A percentile compares a stretch with the other conserved stretches of the same genome.
Evolutionary conservation across 495 filamentous ascomycete species (phyloP).

Genomic region (Annulohypoxylon nitens): DNA sequence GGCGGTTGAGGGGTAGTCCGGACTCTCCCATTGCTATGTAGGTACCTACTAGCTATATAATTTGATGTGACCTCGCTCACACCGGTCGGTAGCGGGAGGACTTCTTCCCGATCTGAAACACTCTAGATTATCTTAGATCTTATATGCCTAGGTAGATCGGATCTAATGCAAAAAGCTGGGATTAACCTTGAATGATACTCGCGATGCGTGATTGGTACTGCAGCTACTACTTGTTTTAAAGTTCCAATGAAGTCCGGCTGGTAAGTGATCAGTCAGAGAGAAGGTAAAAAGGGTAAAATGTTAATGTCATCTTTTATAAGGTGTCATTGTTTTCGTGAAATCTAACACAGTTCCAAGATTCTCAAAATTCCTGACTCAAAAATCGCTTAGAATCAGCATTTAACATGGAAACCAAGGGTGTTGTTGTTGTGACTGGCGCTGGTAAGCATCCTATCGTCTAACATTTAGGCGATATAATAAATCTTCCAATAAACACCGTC

Average conservation of each 20-base stretch:
- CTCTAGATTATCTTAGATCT: slow-evolving; percentile 15
- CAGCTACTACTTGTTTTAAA: background rate
- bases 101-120: slow-evolving; percentile 32
- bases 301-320: background rate
- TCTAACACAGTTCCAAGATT: background rate
- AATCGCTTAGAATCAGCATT: background rate
- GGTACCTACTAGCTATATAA: slow-evolving; percentile 25
- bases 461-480: background rate
- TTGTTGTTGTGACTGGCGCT: slow-evolving; percentile 8
- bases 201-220: background rate
- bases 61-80: slow-evolving; percentile 48
- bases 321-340: background rate
- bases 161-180: background rate
- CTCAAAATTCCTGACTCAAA: background rate
- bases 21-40: slow-evolving; percentile 13
- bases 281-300: background rate
- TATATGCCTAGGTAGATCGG: background rate
- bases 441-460: background rate
- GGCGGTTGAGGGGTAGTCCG: slow-evolving; percentile 41
- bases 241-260: too few species aligned
- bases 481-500: background rate
- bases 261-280: background rate
- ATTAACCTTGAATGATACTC: background rate
- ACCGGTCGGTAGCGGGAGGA: slow-evolving; percentile 36
- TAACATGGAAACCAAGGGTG: slow-evolving; percentile 3